Base-by-base conservation (phyloP, 768 basidiomycete species). In the Pleurotus citrinopileatus region DNA sequence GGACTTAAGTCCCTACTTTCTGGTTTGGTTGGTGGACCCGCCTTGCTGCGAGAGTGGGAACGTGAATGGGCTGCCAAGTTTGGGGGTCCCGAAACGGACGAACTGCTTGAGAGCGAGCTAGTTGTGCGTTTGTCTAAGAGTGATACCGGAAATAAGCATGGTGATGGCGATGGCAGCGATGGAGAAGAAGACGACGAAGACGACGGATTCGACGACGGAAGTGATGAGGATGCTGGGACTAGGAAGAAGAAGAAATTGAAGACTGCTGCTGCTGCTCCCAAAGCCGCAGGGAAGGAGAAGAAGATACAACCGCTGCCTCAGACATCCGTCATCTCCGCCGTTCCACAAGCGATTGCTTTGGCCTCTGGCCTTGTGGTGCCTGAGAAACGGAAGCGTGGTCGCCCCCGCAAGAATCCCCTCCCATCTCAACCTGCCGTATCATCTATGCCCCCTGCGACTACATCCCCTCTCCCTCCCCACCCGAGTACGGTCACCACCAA, bases 311-410 rank as follows among this genome's bases (percentile, higher is more conserved):
- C 55, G 43, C 55, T 57, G 50, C 63, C 36, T 28, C 65, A 59
- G 44, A 64, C 53, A 42, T 32, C 58, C 28, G 63, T 59, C 51
- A 63, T 26, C 50, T 65, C 65, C 6, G 65, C 65, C 27, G 70
- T 58, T 2, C 54, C 63, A n/a, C n/a, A n/a, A n/a, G n/a, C 38
- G 13, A 29, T n/a, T 23, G 13, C 15, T n/a, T 17, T 38, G n/a
- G 26, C 34, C 13, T 17, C 28, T 22, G 29, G 29, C 29, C 12
- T 67, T 45, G 63, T 68, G 13, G 70, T 77, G 0, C 81, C 83
- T 0, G 88, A 90, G 72, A 93, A 91, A 74, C 78, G 90, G 60
- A 94, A 94, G 73, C 80, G 91, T 6, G 91, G 91, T 12, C 72
- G 91, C 26, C 91, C 91, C 13, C 79, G 89, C 61, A 93, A 93